These are phyloP conservation scores for Aotearoamyces nothofagi DNA, from an alignment of 2,329 filamentous ascomycete genomes.

Conservation along the genomic window DNA sequence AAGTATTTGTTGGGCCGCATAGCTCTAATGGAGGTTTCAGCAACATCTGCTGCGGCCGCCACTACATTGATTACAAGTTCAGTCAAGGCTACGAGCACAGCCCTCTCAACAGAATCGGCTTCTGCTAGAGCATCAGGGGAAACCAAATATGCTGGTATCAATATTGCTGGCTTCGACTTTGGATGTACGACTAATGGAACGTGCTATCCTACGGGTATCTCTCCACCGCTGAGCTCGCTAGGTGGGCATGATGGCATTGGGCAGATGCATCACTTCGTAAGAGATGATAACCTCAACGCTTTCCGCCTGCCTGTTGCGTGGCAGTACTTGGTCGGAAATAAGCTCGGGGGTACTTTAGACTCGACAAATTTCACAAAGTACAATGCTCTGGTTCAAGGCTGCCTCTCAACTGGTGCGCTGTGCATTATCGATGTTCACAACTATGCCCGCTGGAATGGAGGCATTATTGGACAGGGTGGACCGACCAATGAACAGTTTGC, in stretches of 20 bases:
- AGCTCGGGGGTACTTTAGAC: slow-evolving; percentile 32
- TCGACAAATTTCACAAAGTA: slow-evolving; percentile 32
- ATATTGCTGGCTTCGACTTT: slow-evolving; percentile 29
- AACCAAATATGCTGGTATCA: slow-evolving; percentile 12
- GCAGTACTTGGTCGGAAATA: slow-evolving; percentile 40
- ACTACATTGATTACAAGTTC: no score
- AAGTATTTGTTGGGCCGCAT: slow-evolving; percentile 1
- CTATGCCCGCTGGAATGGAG: slow-evolving; percentile 42
- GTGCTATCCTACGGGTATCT: slow-evolving; percentile 18
- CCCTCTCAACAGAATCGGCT: neutral
- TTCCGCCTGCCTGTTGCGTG: slow-evolving; percentile 42
- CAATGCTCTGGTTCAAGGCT: slow-evolving; percentile 38
- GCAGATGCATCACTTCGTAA: slow-evolving; percentile 32
- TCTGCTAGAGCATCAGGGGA: slow-evolving; percentile 5
- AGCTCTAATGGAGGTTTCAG: slow-evolving; percentile 1
- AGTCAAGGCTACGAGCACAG: no score
- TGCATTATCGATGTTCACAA: slow-evolving; percentile 46
- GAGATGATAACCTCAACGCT: slow-evolving; percentile 36
- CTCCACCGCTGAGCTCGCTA: slow-evolving; percentile 11
- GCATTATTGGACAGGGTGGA: slow-evolving; percentile 49
- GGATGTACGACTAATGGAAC: slow-evolving; percentile 26
- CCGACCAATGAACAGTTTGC: slow-evolving; percentile 42
- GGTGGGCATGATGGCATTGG: slow-evolving; percentile 11
- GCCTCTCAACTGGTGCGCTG: slow-evolving; percentile 36
- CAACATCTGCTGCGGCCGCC: no score